phyloP scores from a whole-genome alignment of 192 early-diverging fungal species.

The Funneliformis geosporum region DNA sequence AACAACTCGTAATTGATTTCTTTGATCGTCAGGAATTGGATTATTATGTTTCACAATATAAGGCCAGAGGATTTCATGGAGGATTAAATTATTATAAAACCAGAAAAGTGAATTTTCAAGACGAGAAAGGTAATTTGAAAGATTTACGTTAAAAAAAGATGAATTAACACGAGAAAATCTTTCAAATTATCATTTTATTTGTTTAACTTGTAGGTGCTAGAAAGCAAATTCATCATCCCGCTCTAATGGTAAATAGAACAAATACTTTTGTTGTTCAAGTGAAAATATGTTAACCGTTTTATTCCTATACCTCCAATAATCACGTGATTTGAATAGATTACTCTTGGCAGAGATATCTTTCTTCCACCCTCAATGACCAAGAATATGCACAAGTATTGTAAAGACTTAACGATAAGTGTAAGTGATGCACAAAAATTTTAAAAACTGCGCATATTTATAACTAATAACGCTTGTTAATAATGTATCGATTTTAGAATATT shows the following conservation, averaged over 20 bases:
- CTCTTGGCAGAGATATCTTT: background rate
- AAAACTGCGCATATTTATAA: background rate
- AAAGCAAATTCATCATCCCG: constrained; percentile 23
- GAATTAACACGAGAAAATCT: background rate
- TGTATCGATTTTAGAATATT: constrained; percentile 10
- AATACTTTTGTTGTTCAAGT: background rate
- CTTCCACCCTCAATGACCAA: background rate
- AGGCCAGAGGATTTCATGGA: constrained; percentile 36
- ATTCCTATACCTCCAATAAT: background rate
- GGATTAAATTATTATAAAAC: constrained; percentile 48
- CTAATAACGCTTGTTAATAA: background rate
- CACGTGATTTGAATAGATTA: background rate
- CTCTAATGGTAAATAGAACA: constrained; percentile 11
- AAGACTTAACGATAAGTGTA: constrained; percentile 1
- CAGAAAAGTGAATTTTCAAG: constrained; percentile 43
- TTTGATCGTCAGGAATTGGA: constrained; percentile 30
- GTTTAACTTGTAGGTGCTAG: constrained; percentile 3
- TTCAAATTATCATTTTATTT: background rate
- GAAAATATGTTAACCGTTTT: background rate
- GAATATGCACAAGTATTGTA: constrained; percentile 17
- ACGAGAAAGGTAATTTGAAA: constrained; percentile 34
- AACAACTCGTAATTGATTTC: background rate
- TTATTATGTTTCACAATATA: constrained; percentile 37
- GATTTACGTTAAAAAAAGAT: background rate
- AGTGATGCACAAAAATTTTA: background rate